These are phyloP conservation scores for Chaetomium cochliodes DNA, from an alignment of 495 filamentous ascomycete species.

Conservation along the genomic window DNA sequence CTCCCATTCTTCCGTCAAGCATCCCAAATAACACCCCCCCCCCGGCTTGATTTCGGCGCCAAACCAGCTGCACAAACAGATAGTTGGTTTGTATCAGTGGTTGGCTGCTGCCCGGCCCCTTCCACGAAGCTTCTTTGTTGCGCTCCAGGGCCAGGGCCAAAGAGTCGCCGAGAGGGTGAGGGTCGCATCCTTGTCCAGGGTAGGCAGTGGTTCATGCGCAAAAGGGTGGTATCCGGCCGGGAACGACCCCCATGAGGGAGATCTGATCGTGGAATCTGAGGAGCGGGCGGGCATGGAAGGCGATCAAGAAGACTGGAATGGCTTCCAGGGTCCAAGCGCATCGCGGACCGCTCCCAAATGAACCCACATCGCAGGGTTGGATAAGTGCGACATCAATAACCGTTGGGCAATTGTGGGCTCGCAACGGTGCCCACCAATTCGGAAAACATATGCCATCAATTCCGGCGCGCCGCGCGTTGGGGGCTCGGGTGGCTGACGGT, in stretches of 20 bases:
- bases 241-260: constrained; percentile 35
- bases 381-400: constrained; percentile 22
- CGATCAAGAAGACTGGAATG: constrained; percentile 39
- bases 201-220: constrained; percentile 33
- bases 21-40: not conserved
- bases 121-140: constrained; percentile 25
- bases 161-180: constrained; percentile 14
- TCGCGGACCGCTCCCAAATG: constrained; percentile 21
- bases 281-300: constrained; percentile 33
- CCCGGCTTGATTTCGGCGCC: constrained; percentile 14
- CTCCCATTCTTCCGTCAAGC: constrained; percentile 8
- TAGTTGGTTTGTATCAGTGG: not conserved
- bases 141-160: constrained; percentile 10
- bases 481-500: not conserved
- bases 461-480: constrained; percentile 13
- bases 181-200: constrained; percentile 31
- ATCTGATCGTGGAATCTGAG: constrained; percentile 38
- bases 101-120: not conserved
- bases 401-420: constrained; percentile 6
- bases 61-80: not conserved
- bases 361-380: constrained; percentile 19
- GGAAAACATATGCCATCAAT: constrained; percentile 5
- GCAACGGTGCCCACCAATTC: constrained; percentile 6
- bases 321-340: constrained; percentile 18
- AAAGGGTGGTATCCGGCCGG: constrained; percentile 40